These are phyloP conservation scores for Alternaria brassicae DNA, from an alignment of 2,329 filamentous ascomycete species.

Conservation along the genomic window DNA sequence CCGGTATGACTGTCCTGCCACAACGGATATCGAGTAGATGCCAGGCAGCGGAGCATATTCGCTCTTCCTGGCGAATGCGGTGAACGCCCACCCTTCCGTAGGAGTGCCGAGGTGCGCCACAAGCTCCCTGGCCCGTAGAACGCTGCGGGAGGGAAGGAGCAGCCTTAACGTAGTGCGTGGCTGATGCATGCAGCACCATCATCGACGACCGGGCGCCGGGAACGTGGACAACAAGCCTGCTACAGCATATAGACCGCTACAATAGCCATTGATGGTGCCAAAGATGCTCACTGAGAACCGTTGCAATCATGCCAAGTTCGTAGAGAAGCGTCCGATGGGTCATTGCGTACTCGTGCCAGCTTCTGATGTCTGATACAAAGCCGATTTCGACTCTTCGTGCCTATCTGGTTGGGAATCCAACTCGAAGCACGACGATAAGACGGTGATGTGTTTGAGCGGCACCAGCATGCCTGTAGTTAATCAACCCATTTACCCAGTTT, in stretches of 20 bases:
- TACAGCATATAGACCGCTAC: slow-evolving; percentile 7
- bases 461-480: slow-evolving; percentile 12
- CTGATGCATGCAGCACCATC: slow-evolving; percentile 7
- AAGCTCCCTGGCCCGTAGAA: neutral
- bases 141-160: slow-evolving; percentile 1
- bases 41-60: slow-evolving; percentile 7
- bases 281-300: neutral
- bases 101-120: neutral
- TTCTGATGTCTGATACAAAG: neutral
- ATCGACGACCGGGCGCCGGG: slow-evolving; percentile 1
- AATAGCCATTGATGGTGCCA: slow-evolving; percentile 9
- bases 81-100: slow-evolving; percentile 5
- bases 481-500: slow-evolving; percentile 25
- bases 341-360: neutral
- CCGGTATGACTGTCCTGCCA: slow-evolving; percentile 3
- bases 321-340: neutral
- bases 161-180: slow-evolving; percentile 9
- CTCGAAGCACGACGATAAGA: slow-evolving; percentile 5
- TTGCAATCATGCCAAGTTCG: neutral
- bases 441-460: slow-evolving; percentile 1
- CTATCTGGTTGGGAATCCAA: neutral
- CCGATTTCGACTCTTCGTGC: neutral
- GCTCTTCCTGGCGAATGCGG: slow-evolving; percentile 4
- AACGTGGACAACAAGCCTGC: slow-evolving; percentile 1
- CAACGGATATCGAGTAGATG: slow-evolving; percentile 9